These are phyloP conservation scores for Beauveria sp. DNA, from an alignment of 2,329 filamentous ascomycete species.

Conservation along the genomic window DNA sequence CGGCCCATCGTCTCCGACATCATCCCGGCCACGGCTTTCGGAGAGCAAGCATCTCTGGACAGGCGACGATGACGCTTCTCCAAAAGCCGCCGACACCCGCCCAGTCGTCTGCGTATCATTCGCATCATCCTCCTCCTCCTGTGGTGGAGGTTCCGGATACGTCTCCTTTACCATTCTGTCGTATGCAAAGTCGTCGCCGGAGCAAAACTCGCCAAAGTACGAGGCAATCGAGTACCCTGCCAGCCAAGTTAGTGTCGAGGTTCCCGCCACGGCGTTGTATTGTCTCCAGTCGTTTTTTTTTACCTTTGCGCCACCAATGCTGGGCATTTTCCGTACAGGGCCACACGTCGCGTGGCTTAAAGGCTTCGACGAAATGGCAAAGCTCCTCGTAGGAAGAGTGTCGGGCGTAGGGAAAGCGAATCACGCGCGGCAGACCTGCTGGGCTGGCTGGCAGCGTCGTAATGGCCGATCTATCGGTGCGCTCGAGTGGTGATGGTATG, in stretches of 20 bases:
- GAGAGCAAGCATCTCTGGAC: not conserved
- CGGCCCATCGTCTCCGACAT: not conserved
- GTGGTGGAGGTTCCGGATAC: slow-evolving; percentile 4
- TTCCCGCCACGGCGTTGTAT: too few relatives aligned
- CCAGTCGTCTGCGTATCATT: not conserved
- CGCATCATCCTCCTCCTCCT: not conserved
- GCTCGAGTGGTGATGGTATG: not conserved
- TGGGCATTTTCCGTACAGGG: slow-evolving; percentile 67
- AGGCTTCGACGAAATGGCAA: slow-evolving; percentile 57
- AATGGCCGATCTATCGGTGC: not conserved
- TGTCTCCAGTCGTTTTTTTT: not conserved
- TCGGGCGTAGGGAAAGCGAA: slow-evolving; percentile 75
- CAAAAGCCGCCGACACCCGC: not conserved
- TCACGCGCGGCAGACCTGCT: slow-evolving; percentile 29
- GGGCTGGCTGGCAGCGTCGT: not conserved
- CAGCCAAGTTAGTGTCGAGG: not conserved
- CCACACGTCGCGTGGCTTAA: slow-evolving; percentile 69
- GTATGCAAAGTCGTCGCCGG: slow-evolving; percentile 51
- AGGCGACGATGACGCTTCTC: not conserved
- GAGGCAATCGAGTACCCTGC: slow-evolving; percentile 51
- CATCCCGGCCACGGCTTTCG: not conserved
- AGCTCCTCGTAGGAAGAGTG: slow-evolving; percentile 84
- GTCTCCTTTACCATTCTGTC: slow-evolving; percentile 50
- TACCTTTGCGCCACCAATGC: slow-evolving; percentile 52
- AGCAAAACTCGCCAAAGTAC: slow-evolving; percentile 67